Evolutionary conservation across 2,329 filamentous ascomycete species (phyloP).

Genomic region (Dryadomyces quercivorus): DNA sequence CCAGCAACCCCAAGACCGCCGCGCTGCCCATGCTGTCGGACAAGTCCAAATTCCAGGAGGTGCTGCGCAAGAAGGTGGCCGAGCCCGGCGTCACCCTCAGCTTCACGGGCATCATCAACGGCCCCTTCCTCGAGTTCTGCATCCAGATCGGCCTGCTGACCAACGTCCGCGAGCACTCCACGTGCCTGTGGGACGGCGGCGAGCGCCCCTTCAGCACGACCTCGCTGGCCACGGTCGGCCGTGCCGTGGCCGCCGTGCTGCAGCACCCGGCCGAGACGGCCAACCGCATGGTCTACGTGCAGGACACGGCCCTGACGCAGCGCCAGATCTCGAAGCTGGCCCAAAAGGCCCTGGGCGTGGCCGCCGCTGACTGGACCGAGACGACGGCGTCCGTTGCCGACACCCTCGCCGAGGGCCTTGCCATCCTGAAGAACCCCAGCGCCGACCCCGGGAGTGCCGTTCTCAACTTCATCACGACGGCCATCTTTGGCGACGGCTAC

Average conservation of each 20-base stretch:
- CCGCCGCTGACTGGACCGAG: background rate
- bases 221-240: constrained; percentile 22
- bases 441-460: background rate
- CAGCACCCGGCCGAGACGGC: constrained; percentile 19
- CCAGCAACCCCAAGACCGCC: constrained; percentile 15
- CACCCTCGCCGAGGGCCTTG: background rate
- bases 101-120: constrained; percentile 3
- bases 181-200: constrained; percentile 21
- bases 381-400: background rate
- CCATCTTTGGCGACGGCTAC: constrained; percentile 13
- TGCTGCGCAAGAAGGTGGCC: constrained; percentile 15
- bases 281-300: constrained; percentile 20
- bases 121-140: constrained; percentile 6
- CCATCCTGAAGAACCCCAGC: background rate
- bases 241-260: constrained; percentile 17
- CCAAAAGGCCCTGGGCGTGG: background rate
- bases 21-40: constrained; percentile 15
- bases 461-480: constrained; percentile 2
- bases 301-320: constrained; percentile 21
- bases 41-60: constrained; percentile 18
- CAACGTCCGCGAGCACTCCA: constrained; percentile 10
- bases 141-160: constrained; percentile 1
- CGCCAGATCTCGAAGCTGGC: constrained; percentile 23
- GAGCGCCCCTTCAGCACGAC: constrained; percentile 20
- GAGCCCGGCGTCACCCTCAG: constrained; percentile 8